Conservation (phyloP, 306 rosid genomes). For the Datisca glomerata region DNA sequence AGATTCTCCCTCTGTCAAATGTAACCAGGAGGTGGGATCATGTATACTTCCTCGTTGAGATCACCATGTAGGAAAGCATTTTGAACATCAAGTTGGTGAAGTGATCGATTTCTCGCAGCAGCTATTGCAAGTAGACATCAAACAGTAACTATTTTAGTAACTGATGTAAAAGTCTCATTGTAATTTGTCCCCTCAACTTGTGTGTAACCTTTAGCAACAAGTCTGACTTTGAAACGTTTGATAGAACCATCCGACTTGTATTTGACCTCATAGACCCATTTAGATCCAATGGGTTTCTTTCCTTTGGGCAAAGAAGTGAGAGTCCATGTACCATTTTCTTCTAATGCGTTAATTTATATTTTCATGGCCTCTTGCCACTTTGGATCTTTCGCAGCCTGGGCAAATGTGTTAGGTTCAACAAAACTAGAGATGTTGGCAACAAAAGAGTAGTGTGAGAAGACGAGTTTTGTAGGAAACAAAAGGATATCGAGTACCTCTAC, state of each 20-base stretch:
- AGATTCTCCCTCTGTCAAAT: not conserved
- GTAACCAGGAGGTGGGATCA: not conserved
- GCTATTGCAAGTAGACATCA: not conserved
- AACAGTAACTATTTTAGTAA: not conserved
- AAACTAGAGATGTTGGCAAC: not conserved
- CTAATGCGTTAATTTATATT: not conserved
- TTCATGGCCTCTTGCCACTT: not conserved
- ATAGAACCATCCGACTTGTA: not conserved
- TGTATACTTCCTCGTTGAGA: not conserved
- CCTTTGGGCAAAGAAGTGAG: not conserved
- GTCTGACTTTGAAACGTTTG: not conserved
- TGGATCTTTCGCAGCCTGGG: not conserved
- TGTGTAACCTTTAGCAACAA: not conserved
- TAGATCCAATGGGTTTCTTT: not conserved
- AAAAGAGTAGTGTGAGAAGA: not conserved
- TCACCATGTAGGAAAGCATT: not conserved
- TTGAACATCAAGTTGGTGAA: not conserved
- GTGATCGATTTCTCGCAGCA: not conserved
- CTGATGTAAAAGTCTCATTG: not conserved
- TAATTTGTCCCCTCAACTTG: not conserved
- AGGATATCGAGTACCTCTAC: too few relatives aligned
- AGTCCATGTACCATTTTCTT: not conserved
- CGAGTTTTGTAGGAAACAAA: too few relatives aligned
- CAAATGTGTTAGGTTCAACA: not conserved
- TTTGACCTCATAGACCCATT: not conserved